Evolutionary conservation across 805 yeast genomes (phyloP).

Genomic region (Dipodascopsis tothii): DNA sequence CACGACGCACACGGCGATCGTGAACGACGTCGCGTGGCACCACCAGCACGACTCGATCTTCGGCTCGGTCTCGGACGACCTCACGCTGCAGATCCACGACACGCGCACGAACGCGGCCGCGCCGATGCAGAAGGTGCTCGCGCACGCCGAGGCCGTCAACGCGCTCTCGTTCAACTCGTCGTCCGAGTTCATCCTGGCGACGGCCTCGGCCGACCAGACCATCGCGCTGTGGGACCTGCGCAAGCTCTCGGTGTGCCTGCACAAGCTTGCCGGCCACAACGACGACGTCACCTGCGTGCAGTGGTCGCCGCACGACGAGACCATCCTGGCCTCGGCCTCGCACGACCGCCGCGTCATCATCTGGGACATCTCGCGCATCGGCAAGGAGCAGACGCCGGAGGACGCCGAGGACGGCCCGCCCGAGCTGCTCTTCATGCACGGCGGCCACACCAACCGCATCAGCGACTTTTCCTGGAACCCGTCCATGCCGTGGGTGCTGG

Average conservation of each 20-base stretch:
- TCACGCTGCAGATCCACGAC: constrained; percentile 54
- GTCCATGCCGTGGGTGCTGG: constrained; percentile 46
- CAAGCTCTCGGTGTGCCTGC: constrained; percentile 48
- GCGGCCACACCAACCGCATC: constrained; percentile 72
- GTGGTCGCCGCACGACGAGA: constrained; percentile 46
- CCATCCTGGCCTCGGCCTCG: constrained; percentile 48
- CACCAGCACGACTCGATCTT: constrained; percentile 39
- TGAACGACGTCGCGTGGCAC: constrained; percentile 64
- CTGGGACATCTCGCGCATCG: constrained; percentile 65
- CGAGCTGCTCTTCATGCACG: constrained; percentile 70
- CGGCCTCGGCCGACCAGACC: constrained; percentile 73
- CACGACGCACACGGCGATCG: constrained; percentile 47
- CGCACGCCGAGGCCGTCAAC: constrained; percentile 57
- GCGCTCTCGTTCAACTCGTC: constrained; percentile 59
- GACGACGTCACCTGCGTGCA: constrained; percentile 49
- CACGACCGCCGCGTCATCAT: constrained; percentile 63
- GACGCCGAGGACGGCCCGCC: constrained; percentile 63
- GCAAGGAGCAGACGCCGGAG: constrained; percentile 46
- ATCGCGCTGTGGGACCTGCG: constrained; percentile 70
- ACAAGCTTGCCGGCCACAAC: constrained; percentile 62
- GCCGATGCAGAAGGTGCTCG: constrained; percentile 39
- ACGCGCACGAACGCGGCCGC: constrained; percentile 36
- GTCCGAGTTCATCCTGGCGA: constrained; percentile 50
- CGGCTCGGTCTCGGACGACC: constrained; percentile 68
- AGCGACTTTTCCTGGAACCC: constrained; percentile 67